A percentile compares a stretch with the other conserved stretches of the same genome.
phyloP scores from a whole-genome alignment of 257 asterid species.

The Gentiana macrophylla region DNA sequence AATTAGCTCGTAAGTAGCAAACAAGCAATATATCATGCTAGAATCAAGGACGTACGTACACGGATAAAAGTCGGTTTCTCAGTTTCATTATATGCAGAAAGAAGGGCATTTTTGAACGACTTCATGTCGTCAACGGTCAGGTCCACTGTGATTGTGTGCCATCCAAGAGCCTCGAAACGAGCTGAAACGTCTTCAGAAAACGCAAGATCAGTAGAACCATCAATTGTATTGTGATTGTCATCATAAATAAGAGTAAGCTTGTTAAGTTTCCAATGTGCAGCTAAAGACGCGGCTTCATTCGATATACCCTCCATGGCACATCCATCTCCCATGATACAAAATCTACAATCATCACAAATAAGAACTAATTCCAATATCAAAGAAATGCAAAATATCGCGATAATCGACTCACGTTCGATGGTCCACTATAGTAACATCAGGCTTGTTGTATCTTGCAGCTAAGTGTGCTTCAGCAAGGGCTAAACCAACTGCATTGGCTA shows the following conservation, averaged over 20 bases:
- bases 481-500: slow-evolving; percentile 53
- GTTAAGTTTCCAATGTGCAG: slow-evolving; percentile 50
- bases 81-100: slow-evolving; percentile 26
- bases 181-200: slow-evolving; percentile 33
- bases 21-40: too few species aligned
- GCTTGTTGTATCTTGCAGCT: slow-evolving; percentile 44
- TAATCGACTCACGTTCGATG: slow-evolving; percentile 33
- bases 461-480: slow-evolving; percentile 52
- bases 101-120: slow-evolving; percentile 27
- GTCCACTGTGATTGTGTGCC: slow-evolving; percentile 35
- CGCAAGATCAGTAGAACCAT: slow-evolving; percentile 34
- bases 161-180: slow-evolving; percentile 42
- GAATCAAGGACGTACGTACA: slow-evolving; percentile 8
- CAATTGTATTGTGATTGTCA: slow-evolving; percentile 38
- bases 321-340: slow-evolving; percentile 47
- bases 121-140: slow-evolving; percentile 20
- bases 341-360: slow-evolving; percentile 17
- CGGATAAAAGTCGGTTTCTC: slow-evolving; percentile 41
- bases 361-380: neutral
- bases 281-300: slow-evolving; percentile 45
- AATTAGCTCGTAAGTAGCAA: too few species aligned
- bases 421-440: slow-evolving; percentile 34
- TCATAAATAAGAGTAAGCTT: slow-evolving; percentile 42
- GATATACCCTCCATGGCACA: slow-evolving; percentile 58
- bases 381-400: neutral